phyloP scores from a whole-genome alignment of 306 rosid species.

The Ochetophila trinervis region DNA sequence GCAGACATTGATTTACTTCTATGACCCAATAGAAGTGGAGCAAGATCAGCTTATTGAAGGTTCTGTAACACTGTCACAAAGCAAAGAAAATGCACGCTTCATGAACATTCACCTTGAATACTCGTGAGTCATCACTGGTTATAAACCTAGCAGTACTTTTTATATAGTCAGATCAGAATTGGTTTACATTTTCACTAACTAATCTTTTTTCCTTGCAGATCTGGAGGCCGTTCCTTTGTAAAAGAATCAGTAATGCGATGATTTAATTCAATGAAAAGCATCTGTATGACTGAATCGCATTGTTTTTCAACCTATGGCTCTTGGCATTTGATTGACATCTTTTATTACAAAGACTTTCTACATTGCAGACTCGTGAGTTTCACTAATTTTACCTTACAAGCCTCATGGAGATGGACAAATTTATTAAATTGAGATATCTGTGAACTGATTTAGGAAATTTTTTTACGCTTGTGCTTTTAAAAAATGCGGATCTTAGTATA shows the following conservation, averaged over 20 bases:
- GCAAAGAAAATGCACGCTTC: slow-evolving; percentile 92
- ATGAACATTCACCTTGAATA: slow-evolving; percentile 97
- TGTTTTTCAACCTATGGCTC: slow-evolving; percentile 10
- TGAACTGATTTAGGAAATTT: slow-evolving; percentile 33
- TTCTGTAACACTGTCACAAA: slow-evolving; percentile 73
- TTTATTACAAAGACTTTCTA: slow-evolving; percentile 18
- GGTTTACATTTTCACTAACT: slow-evolving; percentile 17
- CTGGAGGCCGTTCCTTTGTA: slow-evolving; percentile 82
- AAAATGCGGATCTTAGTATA: neutral
- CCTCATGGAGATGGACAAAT: slow-evolving; percentile 24
- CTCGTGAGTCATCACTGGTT: slow-evolving; percentile 54
- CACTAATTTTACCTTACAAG: slow-evolving; percentile 33
- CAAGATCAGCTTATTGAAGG: slow-evolving; percentile 98
- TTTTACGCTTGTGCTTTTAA: slow-evolving; percentile 28
- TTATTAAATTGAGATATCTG: slow-evolving; percentile 22
- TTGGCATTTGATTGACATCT: slow-evolving; percentile 18
- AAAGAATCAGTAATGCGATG: slow-evolving; percentile 97
- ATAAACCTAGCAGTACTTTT: neutral
- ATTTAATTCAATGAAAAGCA: slow-evolving; percentile 22
- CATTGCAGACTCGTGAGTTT: slow-evolving; percentile 9
- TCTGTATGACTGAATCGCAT: slow-evolving; percentile 1
- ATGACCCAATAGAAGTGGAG: slow-evolving; percentile 89
- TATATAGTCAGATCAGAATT: neutral
- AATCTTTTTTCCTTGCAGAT: slow-evolving; percentile 52
- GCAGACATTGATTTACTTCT: slow-evolving; percentile 90